Base-by-base conservation (phyloP, 2,329 filamentous ascomycete genomes). In the Orbilia oligospora region DNA sequence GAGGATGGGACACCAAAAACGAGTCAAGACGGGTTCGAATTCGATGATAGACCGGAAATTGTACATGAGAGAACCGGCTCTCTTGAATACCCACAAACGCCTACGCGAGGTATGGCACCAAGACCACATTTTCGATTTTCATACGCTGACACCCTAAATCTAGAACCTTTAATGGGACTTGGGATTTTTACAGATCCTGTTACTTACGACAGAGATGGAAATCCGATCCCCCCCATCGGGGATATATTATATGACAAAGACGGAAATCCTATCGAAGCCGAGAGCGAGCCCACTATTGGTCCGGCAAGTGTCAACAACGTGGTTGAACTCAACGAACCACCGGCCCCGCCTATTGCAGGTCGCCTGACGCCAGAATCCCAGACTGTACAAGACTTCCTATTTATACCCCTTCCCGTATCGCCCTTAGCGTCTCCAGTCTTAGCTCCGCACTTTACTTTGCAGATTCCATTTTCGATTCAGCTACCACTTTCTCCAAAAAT, bases 1-100 rank as follows among this genome's bases (percentile, higher is more conserved):
- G 75, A 78, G 33, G 75, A 78, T 33, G 61, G 71, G n/a, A 71
- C 73, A 2, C 73, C 73, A 6, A 58, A 30, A 8, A 44, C 65
- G 5, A 46, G 27, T 10, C 66, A 77, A 55, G 20, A 67, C 14
- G 73, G 67, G 16, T 64, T 71, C n/a, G 51, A 64, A 48, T 48
- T 33, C 6, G 41, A 63, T 12, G 12, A 41, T 12, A 30, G n/a
- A 12, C 41, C 64, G 3, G 58, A 48, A 56, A 65, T 5, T 61
- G 12, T 46, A 36, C 41, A 41, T 1, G 36, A 36, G 12, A 46
- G 44, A 6, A 5, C 22, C 1, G 41, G 4, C 18, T 63, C 27
- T 0, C 14, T 44, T 33, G 44, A 48, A 38, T 61, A 53, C 5
- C 61, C 53, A 6, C 66, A 18, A 48, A 77, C 67, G 1, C 73